A percentile compares a stretch with the other conserved stretches of the same genome.
Evolutionary conservation across 805 yeast species (phyloP).

Genomic region (Spathaspora sp.): DNA sequence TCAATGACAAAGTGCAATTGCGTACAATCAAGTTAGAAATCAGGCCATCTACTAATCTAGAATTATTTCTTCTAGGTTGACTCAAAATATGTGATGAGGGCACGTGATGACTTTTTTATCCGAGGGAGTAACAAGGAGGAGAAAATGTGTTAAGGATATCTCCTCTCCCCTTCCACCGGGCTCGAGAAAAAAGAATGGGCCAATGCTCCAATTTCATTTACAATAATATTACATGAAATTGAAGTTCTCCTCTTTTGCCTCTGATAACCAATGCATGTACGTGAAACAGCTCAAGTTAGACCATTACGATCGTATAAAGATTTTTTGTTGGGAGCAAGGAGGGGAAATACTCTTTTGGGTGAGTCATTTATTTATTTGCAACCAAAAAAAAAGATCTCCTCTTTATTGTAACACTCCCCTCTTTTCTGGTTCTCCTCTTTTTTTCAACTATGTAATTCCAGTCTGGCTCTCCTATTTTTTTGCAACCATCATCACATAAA

Average conservation of each 20-base stretch:
- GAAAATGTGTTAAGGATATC: no score
- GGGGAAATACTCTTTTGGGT: not conserved
- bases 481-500: not conserved
- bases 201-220: not conserved
- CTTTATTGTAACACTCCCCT: not conserved
- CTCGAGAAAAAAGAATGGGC: not conserved
- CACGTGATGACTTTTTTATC: not conserved
- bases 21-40: not conserved
- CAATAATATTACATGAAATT: not conserved
- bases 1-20: not conserved
- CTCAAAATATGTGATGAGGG: not conserved
- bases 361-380: not conserved
- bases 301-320: not conserved
- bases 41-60: no score
- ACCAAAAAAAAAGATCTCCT: not conserved
- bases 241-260: not conserved
- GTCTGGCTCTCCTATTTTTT: not conserved
- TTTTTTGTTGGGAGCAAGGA: not conserved
- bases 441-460: not conserved
- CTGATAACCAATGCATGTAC: not conserved
- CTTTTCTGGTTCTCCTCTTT: not conserved
- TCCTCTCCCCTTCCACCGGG: no score
- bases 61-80: no score
- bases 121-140: not conserved
- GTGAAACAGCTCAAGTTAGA: not conserved